Evolutionary conservation across 2,329 filamentous ascomycete genomes (phyloP).

Genomic region (Phialophora verrucosa): DNA sequence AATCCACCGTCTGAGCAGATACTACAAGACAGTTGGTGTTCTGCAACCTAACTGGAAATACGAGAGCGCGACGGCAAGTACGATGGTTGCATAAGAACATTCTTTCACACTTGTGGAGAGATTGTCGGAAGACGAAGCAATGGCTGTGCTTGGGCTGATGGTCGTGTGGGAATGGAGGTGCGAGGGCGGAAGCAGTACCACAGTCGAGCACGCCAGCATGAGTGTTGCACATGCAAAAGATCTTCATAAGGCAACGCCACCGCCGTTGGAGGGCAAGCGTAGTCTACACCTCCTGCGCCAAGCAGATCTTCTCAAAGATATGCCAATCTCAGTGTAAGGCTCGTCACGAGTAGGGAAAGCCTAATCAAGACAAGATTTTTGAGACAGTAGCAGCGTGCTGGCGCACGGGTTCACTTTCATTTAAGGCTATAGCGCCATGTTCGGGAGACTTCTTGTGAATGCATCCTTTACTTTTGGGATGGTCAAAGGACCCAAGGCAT

Average conservation of each 20-base stretch:
- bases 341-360: not conserved
- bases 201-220: not conserved
- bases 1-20: slow-evolving; percentile 98
- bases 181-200: not conserved
- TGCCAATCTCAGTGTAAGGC: not conserved
- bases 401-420: not conserved
- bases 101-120: not conserved
- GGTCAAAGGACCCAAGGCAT: not conserved
- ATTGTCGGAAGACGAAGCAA: not conserved
- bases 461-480: not conserved
- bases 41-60: slow-evolving; percentile 96
- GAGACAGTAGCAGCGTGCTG: not conserved
- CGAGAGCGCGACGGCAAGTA: slow-evolving; percentile 95
- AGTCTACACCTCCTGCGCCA: not conserved
- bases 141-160: not conserved
- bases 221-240: not conserved
- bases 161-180: not conserved
- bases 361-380: not conserved
- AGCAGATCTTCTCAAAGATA: not conserved
- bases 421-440: not conserved
- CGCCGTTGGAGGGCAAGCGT: not conserved
- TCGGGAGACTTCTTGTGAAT: not conserved
- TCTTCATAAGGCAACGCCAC: not conserved
- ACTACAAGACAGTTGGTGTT: slow-evolving; percentile 95
- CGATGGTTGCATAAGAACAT: slow-evolving; percentile 78